Base-by-base conservation (phyloP, 768 basidiomycete species). In the Naematelia encephala region DNA sequence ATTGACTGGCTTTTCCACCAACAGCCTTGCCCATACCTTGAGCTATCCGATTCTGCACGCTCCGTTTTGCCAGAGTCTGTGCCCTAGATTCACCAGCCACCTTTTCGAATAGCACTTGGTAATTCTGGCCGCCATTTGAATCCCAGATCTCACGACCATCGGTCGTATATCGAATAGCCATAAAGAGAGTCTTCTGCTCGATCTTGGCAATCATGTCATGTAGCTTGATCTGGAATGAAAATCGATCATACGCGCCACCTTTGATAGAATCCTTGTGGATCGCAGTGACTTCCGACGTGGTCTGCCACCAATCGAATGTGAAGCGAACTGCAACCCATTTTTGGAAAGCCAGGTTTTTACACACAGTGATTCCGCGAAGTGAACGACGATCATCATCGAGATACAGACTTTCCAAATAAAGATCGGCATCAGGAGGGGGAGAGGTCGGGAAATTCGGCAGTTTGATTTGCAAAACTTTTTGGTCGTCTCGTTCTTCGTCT, bases 231-330 rank as follows among this genome's bases (percentile, higher is more conserved):
- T 62, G 48, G 53, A 74, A 69, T 43, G 63, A 51, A 67, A 73
- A 71, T 45, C 74, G 59, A 69, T 77, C 63, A 71, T 64, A 69
- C 66, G 63, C 52, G 10, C 74, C 74, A 10, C 69, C 75, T 58
- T 71, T 65, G 53, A 77, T 64, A 8, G 70, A 75, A 57, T 83
- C 81, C 16, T 84, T 77, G 74, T 89, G 87, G 51, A 83, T 84
- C 23, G 86, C 93, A 0, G 86, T 84, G 58, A 96, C 89, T 77
- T 98, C 94, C 76, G 87, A 89, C 59, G 90, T 93, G 48, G 94
- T 99, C 77, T 91, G 90, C 94, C 94, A 98, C 66, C 81, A 82
- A 74, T 98, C 94, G 67, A 93, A 83, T 1, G 94, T 97, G 77
- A 96, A 98, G 26, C 94, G 85, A 23, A 91, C 84, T 5, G 86